These are phyloP conservation scores for Phialophora expanda DNA, from an alignment of 2,329 filamentous ascomycete species.

Conservation along the genomic window DNA sequence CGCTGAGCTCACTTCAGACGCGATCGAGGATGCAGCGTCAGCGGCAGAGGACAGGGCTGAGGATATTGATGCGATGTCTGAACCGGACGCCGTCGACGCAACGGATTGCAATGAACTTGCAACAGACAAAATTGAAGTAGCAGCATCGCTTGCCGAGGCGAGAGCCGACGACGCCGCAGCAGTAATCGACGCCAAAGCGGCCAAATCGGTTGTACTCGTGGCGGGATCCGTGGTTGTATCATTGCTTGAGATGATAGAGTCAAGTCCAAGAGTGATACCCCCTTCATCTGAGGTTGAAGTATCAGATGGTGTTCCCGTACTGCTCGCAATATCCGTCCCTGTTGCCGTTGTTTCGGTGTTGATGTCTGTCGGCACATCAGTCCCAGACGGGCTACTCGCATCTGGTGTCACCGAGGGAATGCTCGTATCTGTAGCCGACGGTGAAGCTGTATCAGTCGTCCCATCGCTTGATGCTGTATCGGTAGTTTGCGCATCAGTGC, in stretches of 20 bases:
- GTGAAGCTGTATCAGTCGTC: slow-evolving; percentile 7
- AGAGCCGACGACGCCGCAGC: slow-evolving; percentile 24
- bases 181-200: slow-evolving; percentile 14
- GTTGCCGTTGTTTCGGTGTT: slow-evolving; percentile 24
- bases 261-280: slow-evolving; percentile 30
- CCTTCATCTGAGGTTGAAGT: slow-evolving; percentile 7
- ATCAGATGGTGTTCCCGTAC: slow-evolving; percentile 16
- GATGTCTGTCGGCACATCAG: slow-evolving; percentile 10
- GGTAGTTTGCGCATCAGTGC: slow-evolving; percentile 22
- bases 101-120: slow-evolving; percentile 34
- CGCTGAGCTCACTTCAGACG: slow-evolving; percentile 30
- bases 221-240: slow-evolving; percentile 32
- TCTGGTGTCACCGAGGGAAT: neutral
- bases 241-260: slow-evolving; percentile 24
- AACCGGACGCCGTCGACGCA: slow-evolving; percentile 25
- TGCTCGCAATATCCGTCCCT: slow-evolving; percentile 19
- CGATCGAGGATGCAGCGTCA: slow-evolving; percentile 30
- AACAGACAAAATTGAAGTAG: slow-evolving; percentile 31
- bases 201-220: slow-evolving; percentile 33
- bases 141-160: slow-evolving; percentile 30
- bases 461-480: neutral
- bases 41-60: slow-evolving; percentile 34
- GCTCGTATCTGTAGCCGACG: slow-evolving; percentile 13
- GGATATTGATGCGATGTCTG: slow-evolving; percentile 31
- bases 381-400: slow-evolving; percentile 10